phyloP scores from a whole-genome alignment of 2,329 filamentous ascomycete genomes.

The Elsinoe fawcettii region DNA sequence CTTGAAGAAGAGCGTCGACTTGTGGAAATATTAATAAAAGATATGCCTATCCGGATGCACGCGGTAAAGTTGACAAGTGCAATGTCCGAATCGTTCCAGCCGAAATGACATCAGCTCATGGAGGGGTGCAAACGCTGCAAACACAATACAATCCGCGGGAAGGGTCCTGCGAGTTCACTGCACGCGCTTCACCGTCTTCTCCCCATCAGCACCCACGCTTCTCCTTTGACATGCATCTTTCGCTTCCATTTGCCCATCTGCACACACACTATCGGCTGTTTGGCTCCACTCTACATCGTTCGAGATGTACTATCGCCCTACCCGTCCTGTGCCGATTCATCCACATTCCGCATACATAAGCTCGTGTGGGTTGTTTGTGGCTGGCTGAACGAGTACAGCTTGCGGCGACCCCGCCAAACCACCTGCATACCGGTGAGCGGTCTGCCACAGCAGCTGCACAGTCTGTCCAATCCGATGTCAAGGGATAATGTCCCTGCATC shows the following conservation, averaged over 20 bases:
- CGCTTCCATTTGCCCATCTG: no score
- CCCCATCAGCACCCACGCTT: neutral
- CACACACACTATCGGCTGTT: no score
- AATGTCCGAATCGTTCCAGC: neutral
- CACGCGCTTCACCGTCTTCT: neutral
- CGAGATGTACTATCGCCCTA: no score
- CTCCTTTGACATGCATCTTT: no score
- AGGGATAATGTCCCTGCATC: neutral
- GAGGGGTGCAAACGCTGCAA: neutral
- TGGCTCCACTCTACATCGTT: no score
- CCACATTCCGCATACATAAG: no score
- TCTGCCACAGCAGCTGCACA: neutral
- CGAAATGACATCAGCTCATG: neutral
- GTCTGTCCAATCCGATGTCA: neutral
- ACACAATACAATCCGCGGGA: neutral
- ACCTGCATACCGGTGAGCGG: neutral
- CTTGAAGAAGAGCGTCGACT: neutral
- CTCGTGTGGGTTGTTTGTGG: neutral
- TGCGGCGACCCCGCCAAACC: neutral
- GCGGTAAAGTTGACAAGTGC: neutral
- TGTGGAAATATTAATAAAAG: neutral
- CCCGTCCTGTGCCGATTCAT: no score
- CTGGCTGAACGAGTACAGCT: neutral
- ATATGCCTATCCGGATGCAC: neutral
- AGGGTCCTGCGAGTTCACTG: no score